These are phyloP conservation scores for Thelonectria rubi DNA, from an alignment of 2,329 filamentous ascomycete species.

Conservation along the genomic window DNA sequence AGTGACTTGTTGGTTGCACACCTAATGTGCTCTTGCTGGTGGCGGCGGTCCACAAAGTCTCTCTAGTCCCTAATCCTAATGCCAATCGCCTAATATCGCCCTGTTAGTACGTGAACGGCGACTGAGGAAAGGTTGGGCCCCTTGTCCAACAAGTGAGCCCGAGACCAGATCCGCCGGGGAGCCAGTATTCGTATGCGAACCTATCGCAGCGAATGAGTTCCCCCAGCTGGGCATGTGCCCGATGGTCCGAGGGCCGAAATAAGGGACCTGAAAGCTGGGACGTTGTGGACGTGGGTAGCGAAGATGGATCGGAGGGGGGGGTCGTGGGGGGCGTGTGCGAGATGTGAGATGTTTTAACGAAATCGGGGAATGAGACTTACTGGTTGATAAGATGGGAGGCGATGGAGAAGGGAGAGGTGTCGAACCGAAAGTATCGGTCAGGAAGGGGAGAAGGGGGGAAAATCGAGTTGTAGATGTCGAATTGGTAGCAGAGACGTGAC, in stretches of 20 bases:
- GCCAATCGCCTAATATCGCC: constrained; percentile 13
- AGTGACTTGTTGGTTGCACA: constrained; percentile 16
- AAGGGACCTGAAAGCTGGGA: constrained; percentile 22
- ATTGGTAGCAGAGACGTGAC: constrained; percentile 5
- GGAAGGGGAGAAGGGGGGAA: constrained; percentile 1
- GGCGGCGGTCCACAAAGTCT: constrained; percentile 13
- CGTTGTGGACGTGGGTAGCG: constrained; percentile 33
- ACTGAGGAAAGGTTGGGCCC: neutral
- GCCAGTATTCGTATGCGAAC: constrained; percentile 16
- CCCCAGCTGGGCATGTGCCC: constrained; percentile 6
- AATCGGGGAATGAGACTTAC: neutral
- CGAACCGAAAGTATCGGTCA: constrained; percentile 6
- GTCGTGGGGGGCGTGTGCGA: constrained; percentile 7
- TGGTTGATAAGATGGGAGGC: neutral
- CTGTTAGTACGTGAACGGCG: constrained; percentile 5
- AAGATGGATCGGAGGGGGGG: constrained; percentile 12
- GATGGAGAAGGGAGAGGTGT: neutral
- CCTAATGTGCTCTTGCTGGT: neutral
- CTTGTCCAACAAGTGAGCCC: constrained; percentile 16
- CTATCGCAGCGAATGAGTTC: constrained; percentile 30
- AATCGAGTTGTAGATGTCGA: constrained; percentile 8
- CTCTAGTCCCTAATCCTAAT: constrained; percentile 10
- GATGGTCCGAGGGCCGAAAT: constrained; percentile 35
- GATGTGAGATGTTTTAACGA: constrained; percentile 9
- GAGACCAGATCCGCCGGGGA: constrained; percentile 27